Conservation (phyloP, 78 protist species). For the Polysphondylium violaceum region DNA sequence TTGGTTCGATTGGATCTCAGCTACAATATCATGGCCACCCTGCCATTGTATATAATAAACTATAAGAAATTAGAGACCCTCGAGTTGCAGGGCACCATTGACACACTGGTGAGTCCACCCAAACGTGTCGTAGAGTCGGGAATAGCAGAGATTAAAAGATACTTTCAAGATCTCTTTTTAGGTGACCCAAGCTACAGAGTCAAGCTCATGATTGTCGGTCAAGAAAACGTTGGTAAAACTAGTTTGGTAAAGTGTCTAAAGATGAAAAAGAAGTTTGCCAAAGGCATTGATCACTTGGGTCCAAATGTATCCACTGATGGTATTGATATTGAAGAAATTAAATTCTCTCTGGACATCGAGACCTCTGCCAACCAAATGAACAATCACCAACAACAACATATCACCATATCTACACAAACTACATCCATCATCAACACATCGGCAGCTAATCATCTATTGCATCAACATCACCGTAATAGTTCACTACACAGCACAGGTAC, state of each 20-base stretch:
- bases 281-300: slow-evolving; percentile 33
- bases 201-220: slow-evolving; percentile 77
- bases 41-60: slow-evolving; percentile 32
- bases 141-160: slow-evolving; percentile 25
- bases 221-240: slow-evolving; percentile 79
- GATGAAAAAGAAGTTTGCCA: slow-evolving; percentile 47
- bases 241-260: slow-evolving; percentile 57
- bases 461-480: too few species aligned
- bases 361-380: neutral
- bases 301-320: slow-evolving; percentile 77
- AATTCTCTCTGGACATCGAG: slow-evolving; percentile 42
- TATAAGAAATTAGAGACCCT: slow-evolving; percentile 6
- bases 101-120: slow-evolving; percentile 51
- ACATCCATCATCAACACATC: neutral
- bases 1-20: slow-evolving; percentile 45
- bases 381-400: neutral
- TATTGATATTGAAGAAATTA: slow-evolving; percentile 74
- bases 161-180: slow-evolving; percentile 46
- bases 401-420: neutral
- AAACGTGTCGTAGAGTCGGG: slow-evolving; percentile 63
- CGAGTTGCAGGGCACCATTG: slow-evolving; percentile 22
- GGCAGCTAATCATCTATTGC: neutral
- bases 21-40: slow-evolving; percentile 22
- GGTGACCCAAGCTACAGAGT: slow-evolving; percentile 74
- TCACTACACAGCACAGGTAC: too few species aligned